Conservation (phyloP, 2,329 filamentous ascomycete genomes). For the Dothideomycetidae sp. region DNA sequence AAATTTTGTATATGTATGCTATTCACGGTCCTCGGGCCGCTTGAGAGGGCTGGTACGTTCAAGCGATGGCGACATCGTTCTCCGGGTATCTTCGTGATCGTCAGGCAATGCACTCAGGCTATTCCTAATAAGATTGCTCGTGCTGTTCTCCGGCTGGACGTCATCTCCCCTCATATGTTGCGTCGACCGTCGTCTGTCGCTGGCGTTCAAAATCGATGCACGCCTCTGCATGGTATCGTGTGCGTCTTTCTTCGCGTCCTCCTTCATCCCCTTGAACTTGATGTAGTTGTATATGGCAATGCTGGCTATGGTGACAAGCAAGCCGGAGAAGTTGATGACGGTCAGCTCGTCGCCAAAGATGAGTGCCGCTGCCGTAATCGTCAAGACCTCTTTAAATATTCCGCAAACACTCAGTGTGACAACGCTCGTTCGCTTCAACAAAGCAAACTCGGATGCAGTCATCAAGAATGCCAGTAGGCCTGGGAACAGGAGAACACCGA, state of each 20-base stretch:
- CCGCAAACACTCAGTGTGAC: constrained; percentile 93
- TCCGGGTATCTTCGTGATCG: constrained; percentile 13
- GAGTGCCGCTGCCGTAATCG: constrained; percentile 73
- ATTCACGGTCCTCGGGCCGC: constrained; percentile 32
- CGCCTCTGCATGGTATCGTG: constrained; percentile 27
- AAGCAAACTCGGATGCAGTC: constrained; percentile 90
- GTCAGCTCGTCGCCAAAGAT: constrained; percentile 85
- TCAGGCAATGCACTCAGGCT: constrained; percentile 25
- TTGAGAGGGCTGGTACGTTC: constrained; percentile 28
- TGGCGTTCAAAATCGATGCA: constrained; percentile 19
- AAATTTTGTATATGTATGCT: no score
- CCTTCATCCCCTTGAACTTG: constrained; percentile 79
- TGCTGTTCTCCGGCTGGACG: constrained; percentile 15
- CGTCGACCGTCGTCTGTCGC: constrained; percentile 10
- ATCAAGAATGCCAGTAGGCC: constrained; percentile 87
- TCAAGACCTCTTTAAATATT: constrained; percentile 98
- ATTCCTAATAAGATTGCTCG: constrained; percentile 23
- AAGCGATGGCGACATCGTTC: constrained; percentile 14
- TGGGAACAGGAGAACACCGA: constrained; percentile 72
- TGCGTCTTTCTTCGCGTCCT: constrained; percentile 47
- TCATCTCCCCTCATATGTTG: constrained; percentile 10
- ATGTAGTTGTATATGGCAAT: constrained; percentile 89
- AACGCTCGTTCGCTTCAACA: constrained; percentile 86
- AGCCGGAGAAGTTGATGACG: constrained; percentile 69
- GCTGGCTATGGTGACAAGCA: constrained; percentile 75